Conservation (phyloP, 2,329 filamentous ascomycete genomes). For the Penicillium hordei region DNA sequence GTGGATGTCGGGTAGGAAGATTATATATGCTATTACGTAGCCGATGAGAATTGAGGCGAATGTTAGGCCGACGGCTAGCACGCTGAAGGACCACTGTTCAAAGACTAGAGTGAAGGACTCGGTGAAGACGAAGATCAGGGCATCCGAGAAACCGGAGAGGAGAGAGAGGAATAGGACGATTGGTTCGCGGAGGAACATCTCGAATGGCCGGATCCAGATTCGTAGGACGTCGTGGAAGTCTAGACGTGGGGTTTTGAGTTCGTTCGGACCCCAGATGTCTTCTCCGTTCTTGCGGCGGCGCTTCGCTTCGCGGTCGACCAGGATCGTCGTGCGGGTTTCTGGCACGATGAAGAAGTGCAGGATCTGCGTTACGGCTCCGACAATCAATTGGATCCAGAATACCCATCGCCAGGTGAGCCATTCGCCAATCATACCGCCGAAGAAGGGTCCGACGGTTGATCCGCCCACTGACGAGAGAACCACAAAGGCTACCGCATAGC, state of each 20-base stretch:
- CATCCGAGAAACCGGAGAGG: slow-evolving; percentile 70
- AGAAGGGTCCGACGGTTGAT: slow-evolving; percentile 60
- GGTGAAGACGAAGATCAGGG: slow-evolving; percentile 75
- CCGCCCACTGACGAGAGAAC: slow-evolving; percentile 78
- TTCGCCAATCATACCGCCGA: slow-evolving; percentile 56
- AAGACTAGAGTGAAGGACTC: slow-evolving; percentile 70
- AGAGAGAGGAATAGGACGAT: slow-evolving; percentile 71
- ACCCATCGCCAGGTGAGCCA: slow-evolving; percentile 60
- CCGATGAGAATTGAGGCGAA: slow-evolving; percentile 67
- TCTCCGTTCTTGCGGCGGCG: slow-evolving; percentile 52
- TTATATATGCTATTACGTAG: slow-evolving; percentile 61
- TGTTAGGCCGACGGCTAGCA: slow-evolving; percentile 56
- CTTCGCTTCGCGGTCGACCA: slow-evolving; percentile 61
- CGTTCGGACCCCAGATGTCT: slow-evolving; percentile 67
- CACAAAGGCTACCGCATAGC: slow-evolving; percentile 72
- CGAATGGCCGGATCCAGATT: slow-evolving; percentile 65
- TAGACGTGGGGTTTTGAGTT: slow-evolving; percentile 51
- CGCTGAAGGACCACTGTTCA: slow-evolving; percentile 62
- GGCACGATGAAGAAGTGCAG: slow-evolving; percentile 59
- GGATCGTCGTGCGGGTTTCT: slow-evolving; percentile 58
- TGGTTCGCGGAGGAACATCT: slow-evolving; percentile 72
- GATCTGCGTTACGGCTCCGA: slow-evolving; percentile 54
- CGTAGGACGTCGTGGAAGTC: slow-evolving; percentile 37
- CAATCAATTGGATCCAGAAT: slow-evolving; percentile 63
- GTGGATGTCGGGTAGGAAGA: slow-evolving; percentile 57